Base-by-base conservation (phyloP, 2,329 filamentous ascomycete genomes). In the Colletotrichum spinosum region DNA sequence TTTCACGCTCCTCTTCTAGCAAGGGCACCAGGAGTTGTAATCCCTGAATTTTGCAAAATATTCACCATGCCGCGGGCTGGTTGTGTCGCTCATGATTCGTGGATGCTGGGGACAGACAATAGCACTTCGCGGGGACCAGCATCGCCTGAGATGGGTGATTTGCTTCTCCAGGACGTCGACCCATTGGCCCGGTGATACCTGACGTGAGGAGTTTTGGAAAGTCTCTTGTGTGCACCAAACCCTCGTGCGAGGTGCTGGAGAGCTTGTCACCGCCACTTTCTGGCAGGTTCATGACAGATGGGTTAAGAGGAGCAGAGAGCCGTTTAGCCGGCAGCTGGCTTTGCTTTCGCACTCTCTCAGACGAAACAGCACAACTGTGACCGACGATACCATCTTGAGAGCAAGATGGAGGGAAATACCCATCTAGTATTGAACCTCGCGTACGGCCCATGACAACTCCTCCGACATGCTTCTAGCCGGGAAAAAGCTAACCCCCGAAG, bases 81-180 rank as follows among this genome's bases (percentile, higher is more conserved):
- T 52, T 55, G 46, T 57, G 46, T n/a, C n/a, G 46, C 48, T 58
- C 58, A 62, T 65, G 62, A 65, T 65, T 65, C 52, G 62, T 56
- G 58, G 58, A 17, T 48, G 39, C 37, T 58, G 56, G 62, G 48
- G 52, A 62, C 56, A 48, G 46, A 37, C 10, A 37, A 41, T 35
- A 52, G 52, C 52, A 62, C 52, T 65, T 17, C 42, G 44, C 41
- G 52, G 59, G 62, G 62, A 45, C 52, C 37, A 50, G 45, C 52
- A 13, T 38, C 39, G 37, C 41, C 57, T 52, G 53, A 62, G 52
- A 62, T 35, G 48, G 37, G 33, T 48, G 37, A 17, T 39, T 52
- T 52, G 45, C 41, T 49, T 56, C 34, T 35, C n/a, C 45, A 37
- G 41, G 4, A 44, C 37, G 41, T 38, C 37, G 58, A n/a, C 42